Evolutionary conservation across 140 eudicot species (phyloP).

Genomic region (Cichorium intybus): DNA sequence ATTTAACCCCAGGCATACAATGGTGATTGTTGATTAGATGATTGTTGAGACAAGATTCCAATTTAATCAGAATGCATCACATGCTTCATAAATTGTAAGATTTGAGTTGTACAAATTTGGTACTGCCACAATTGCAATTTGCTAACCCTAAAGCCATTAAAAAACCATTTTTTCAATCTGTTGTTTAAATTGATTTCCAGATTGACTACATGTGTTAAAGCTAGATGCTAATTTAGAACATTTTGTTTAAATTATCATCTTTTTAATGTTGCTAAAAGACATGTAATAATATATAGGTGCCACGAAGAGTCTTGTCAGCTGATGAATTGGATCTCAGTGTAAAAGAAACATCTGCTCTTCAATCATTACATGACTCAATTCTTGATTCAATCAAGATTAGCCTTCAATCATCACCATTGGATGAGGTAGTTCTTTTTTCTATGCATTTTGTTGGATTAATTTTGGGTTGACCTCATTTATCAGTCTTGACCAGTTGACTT

Average conservation of each 20-base stretch:
- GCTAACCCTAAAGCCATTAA: slow-evolving; percentile 6
- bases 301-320: slow-evolving; percentile 38
- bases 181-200: slow-evolving; percentile 3
- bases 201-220: not conserved
- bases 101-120: not conserved
- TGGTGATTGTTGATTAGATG: not conserved
- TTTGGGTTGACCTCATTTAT: not conserved
- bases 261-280: too few relatives aligned
- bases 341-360: slow-evolving; percentile 34
- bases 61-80: not conserved
- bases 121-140: not conserved
- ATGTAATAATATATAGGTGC: slow-evolving; percentile 58
- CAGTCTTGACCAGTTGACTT: too few relatives aligned
- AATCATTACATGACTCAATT: slow-evolving; percentile 40
- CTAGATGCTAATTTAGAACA: too few relatives aligned
- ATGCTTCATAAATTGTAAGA: too few relatives aligned
- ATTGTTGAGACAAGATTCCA: not conserved
- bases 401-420: slow-evolving; percentile 28
- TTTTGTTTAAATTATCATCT: too few relatives aligned
- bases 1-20: not conserved
- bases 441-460: not conserved
- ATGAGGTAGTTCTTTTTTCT: slow-evolving; percentile 36
- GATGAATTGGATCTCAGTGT: slow-evolving; percentile 46
- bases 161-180: not conserved
- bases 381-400: slow-evolving; percentile 40